Percentiles rank a stretch among this genome's conserved stretches.
Conservation (phyloP, 148 eudicot genomes). For the Rhododendron molle region DNA sequence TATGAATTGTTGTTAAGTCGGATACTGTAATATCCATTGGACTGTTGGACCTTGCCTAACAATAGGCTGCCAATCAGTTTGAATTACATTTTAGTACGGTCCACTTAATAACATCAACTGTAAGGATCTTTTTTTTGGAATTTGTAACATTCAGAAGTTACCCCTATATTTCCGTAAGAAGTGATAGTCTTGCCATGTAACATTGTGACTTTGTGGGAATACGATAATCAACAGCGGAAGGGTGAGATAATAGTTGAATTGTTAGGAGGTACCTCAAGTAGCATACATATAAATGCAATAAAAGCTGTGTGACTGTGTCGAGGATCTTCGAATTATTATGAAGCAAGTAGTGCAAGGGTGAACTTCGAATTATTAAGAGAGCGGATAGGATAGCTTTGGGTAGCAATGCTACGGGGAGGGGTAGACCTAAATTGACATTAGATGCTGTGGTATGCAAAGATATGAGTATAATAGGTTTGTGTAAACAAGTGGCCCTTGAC, state of each 20-base stretch:
- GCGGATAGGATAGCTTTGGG: too few species aligned
- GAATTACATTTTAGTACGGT: background rate
- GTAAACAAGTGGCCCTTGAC: too few species aligned
- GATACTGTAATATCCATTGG: background rate
- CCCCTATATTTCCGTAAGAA: background rate
- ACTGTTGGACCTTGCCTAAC: background rate
- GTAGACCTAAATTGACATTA: too few species aligned
- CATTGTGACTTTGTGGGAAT: background rate
- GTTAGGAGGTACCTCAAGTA: background rate
- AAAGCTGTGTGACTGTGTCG: background rate
- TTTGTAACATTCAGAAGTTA: background rate
- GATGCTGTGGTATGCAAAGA: too few species aligned
- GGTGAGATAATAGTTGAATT: background rate
- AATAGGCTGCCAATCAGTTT: background rate
- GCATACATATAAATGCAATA: background rate
- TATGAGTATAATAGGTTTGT: too few species aligned
- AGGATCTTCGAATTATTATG: background rate
- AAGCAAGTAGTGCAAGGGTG: too few species aligned
- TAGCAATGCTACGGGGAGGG: too few species aligned
- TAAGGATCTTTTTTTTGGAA: background rate
- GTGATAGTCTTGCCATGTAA: background rate
- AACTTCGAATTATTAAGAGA: too few species aligned
- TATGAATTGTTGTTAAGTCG: background rate
- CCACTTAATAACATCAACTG: background rate
- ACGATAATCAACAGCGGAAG: background rate